Conservation (phyloP, 306 rosid species). For the Quercus cerris region DNA sequence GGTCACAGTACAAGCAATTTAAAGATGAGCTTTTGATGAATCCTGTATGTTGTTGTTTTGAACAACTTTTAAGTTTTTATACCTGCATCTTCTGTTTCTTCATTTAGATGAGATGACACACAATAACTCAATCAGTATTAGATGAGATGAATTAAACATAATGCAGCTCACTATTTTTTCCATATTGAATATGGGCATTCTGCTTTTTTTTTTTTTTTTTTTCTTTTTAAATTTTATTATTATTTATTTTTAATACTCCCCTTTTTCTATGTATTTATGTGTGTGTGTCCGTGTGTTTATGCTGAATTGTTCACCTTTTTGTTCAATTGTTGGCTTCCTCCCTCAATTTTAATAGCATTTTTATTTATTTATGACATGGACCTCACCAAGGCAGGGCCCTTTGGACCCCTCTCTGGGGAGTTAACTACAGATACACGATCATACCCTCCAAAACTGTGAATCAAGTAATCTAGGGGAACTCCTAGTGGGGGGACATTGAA, state of each 20-base stretch:
- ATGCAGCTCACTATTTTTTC: not conserved
- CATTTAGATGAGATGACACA: not conserved
- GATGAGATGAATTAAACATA: not conserved
- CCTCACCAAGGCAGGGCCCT: too few species aligned
- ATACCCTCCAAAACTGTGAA: too few species aligned
- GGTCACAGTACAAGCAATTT: constrained; percentile 91
- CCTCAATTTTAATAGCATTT: not conserved
- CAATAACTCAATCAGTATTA: not conserved
- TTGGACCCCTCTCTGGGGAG: too few species aligned
- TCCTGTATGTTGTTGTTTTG: constrained; percentile 76
- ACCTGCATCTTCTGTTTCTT: not conserved
- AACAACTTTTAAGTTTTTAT: not conserved
- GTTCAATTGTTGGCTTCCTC: not conserved
- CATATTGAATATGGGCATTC: not conserved
- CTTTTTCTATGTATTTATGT: too few species aligned
- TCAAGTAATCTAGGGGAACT: too few species aligned
- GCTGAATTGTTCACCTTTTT: not conserved
- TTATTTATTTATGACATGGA: too few species aligned
- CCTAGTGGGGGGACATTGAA: too few species aligned
- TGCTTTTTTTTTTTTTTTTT: not conserved
- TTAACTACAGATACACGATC: too few species aligned
- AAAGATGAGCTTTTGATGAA: constrained; percentile 92
- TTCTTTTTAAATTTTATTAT: not conserved
- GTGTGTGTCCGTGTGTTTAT: too few species aligned
- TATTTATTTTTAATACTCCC: too few species aligned